Evolutionary conservation across 2,329 filamentous ascomycete species (phyloP).

Genomic region (Cercospora canescens): DNA sequence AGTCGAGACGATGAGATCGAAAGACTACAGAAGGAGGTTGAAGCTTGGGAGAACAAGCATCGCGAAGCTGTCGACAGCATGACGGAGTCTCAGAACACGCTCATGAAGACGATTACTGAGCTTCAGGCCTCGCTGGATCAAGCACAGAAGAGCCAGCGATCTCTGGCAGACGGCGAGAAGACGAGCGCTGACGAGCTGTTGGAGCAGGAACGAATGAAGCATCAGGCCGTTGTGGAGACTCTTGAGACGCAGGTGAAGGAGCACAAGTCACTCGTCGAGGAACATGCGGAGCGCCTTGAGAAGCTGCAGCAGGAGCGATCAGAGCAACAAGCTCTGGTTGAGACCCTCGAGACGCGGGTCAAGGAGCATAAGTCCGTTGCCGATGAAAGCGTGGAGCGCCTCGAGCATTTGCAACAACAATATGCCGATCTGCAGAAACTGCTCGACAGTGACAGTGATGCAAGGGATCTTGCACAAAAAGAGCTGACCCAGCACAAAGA

Average conservation of each 20-base stretch:
- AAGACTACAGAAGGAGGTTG: constrained; percentile 70
- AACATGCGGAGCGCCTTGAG: constrained; percentile 67
- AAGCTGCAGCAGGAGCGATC: constrained; percentile 50
- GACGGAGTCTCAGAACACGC: constrained; percentile 69
- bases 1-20: constrained; percentile 53
- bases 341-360: constrained; percentile 69
- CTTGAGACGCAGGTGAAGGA: constrained; percentile 77
- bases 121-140: constrained; percentile 63
- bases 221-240: constrained; percentile 55
- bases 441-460: constrained; percentile 65
- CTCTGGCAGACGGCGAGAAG: constrained; percentile 29
- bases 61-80: constrained; percentile 68
- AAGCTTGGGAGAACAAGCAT: constrained; percentile 75
- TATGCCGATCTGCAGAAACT: constrained; percentile 67
- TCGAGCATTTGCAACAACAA: constrained; percentile 72
- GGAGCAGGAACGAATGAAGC: constrained; percentile 43
- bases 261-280: constrained; percentile 72
- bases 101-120: constrained; percentile 70
- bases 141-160: constrained; percentile 33
- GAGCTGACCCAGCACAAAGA: constrained; percentile 54
- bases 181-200: constrained; percentile 22
- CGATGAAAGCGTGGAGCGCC: constrained; percentile 65
- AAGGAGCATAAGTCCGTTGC: constrained; percentile 78
- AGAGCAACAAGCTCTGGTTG: constrained; percentile 54
- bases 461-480: constrained; percentile 56